Base-by-base conservation (phyloP, 139 green algal species). In the Deuterostichococcus epilithicus region DNA sequence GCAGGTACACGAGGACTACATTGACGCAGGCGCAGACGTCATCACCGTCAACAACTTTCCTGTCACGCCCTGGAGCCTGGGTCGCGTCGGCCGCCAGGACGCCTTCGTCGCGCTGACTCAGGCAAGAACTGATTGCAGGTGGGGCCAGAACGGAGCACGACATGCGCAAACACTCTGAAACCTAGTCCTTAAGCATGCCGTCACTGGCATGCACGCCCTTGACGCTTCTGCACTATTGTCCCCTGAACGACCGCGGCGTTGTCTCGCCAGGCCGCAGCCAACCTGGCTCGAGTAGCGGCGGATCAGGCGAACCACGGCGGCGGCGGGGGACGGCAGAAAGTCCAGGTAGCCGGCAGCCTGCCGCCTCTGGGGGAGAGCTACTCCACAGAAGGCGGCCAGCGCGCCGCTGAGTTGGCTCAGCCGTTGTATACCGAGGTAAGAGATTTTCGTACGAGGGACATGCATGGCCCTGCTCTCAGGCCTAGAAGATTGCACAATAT, bases 11-110 rank as follows among this genome's bases (percentile, higher is more conserved):
- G 0, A 3, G 0, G 76, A 59, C 0, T 92, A 91, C 78, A 59
- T 90, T 18, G 39, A n/a, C 4, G 83, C 85, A 8, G 87, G 87
- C 26, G 74, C 70, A 1, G 30, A 83, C 25, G 69, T 86, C 15
- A 85, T 92, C 42, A 91, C 85, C 2, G 84, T 74, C 25, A 92
- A 92, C 83, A 87, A 72, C 25, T 92, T 92, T 68, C 71, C 75
- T 0, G 85, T 81, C 22, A 92, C 88, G 0, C 38, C 32, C 2
- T 68, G 81, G 36, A 76, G 37, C 66, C 80, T 91, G 1, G 18
- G n/a, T 8, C 89, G 79, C 32, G 60, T 20, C 63, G 73, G 77
- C 63, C 71, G 47, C 2, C 15, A 1, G 22, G 34, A 47, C 34
- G 34, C 70, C 22, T 34, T 77, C 28, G 20, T 38, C 20, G 72